Conservation (phyloP, 495 filamentous ascomycete genomes). For the Extremus antarcticus region DNA sequence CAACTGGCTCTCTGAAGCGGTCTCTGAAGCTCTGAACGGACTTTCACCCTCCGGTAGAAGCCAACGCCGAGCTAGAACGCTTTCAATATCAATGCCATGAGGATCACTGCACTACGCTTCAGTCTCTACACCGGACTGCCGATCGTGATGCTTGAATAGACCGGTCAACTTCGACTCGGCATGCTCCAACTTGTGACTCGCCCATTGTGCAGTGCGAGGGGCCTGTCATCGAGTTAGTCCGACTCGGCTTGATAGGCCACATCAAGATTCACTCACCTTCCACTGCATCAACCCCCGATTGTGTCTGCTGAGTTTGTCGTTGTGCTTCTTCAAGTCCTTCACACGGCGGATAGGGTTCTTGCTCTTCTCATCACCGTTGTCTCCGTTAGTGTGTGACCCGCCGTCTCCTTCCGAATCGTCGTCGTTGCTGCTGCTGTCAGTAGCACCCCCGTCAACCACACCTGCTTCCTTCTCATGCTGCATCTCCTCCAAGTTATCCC, state of each 20-base stretch:
- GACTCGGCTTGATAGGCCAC: too few relatives aligned
- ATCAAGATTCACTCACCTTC: constrained; percentile 10
- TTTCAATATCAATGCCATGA: neutral
- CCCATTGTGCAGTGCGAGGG: constrained; percentile 33
- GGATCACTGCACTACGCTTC: constrained; percentile 22
- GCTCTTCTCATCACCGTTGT: neutral
- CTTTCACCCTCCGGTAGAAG: too few relatives aligned
- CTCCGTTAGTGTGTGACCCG: neutral
- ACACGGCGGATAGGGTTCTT: too few relatives aligned
- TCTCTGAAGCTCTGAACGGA: too few relatives aligned
- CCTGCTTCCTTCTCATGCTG: constrained; percentile 26
- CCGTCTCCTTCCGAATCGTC: constrained; percentile 8
- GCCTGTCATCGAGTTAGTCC: constrained; percentile 9
- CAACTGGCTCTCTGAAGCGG: too few relatives aligned
- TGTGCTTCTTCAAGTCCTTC: constrained; percentile 34
- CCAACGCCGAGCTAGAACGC: neutral
- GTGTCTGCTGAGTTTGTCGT: constrained; percentile 32
- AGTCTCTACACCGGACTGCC: constrained; percentile 35
- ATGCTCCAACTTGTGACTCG: constrained; percentile 32
- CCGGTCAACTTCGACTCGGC: constrained; percentile 26
- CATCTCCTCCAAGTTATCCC: constrained; percentile 37
- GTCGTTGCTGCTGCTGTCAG: constrained; percentile 3
- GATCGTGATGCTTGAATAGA: constrained; percentile 30
- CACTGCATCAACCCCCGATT: constrained; percentile 40
- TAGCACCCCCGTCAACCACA: constrained; percentile 21